phyloP scores from a whole-genome alignment of 1,284 basidiomycete species.

The Ceratobasidium sp. region DNA sequence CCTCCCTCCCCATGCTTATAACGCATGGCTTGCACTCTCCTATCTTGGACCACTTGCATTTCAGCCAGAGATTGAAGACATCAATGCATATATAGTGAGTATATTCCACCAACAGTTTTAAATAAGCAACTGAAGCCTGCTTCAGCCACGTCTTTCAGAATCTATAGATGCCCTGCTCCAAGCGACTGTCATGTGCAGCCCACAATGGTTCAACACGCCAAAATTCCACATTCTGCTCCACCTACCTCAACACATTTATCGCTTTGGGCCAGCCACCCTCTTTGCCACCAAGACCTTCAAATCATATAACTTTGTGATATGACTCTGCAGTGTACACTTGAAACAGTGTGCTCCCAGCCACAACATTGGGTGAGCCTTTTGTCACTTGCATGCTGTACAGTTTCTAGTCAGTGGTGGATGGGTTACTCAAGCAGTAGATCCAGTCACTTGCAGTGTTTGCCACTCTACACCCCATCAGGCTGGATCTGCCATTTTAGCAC shows the following conservation, averaged over 20 bases:
- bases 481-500: no score
- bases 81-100: no score
- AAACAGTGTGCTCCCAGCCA: conserved; percentile 62
- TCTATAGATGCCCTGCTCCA: conserved; percentile 56
- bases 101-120: no score
- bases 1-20: conserved; percentile 48
- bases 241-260: conserved; percentile 50
- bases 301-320: conserved; percentile 63
- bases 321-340: conserved; percentile 58
- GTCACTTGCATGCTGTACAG: background rate
- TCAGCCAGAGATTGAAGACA: conserved; percentile 57
- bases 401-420: conserved; percentile 5
- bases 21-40: conserved; percentile 56
- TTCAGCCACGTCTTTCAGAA: conserved; percentile 45
- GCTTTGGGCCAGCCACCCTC: conserved; percentile 59
- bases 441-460: no score
- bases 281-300: conserved; percentile 63
- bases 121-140: background rate
- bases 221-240: conserved; percentile 56
- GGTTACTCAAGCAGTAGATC: no score
- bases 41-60: conserved; percentile 57
- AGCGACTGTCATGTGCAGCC: conserved; percentile 53
- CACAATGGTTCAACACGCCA: conserved; percentile 59
- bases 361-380: conserved; percentile 57
- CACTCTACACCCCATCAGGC: no score